A percentile compares a stretch with the other conserved stretches of the same genome.
phyloP scores from a whole-genome alignment of 1,139 yeast genomes.

The Taphrina betulina region DNA sequence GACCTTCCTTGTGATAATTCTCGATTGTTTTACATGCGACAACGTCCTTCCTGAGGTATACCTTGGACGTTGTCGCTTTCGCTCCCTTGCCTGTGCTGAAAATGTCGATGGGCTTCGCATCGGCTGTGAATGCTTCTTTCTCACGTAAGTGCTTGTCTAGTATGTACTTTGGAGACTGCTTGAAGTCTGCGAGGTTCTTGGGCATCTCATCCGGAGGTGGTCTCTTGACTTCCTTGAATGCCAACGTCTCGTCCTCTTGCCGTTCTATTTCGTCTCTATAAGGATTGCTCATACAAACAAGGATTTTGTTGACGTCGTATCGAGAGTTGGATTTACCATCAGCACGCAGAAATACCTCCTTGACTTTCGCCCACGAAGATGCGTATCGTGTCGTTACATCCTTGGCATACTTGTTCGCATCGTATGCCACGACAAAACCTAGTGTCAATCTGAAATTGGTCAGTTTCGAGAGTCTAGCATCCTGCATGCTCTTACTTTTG shows the following conservation, averaged over 20 bases:
- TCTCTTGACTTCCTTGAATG: constrained; percentile 53
- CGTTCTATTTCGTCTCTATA: constrained; percentile 52
- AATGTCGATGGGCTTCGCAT: constrained; percentile 66
- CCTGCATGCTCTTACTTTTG: constrained; percentile 11
- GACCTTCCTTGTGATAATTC: constrained; percentile 83
- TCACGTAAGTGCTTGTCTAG: constrained; percentile 69
- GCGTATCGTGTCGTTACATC: constrained; percentile 88
- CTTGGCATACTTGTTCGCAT: constrained; percentile 59
- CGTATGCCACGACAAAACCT: constrained; percentile 57
- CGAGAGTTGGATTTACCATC: constrained; percentile 64
- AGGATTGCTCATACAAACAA: constrained; percentile 6
- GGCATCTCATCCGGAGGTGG: constrained; percentile 78
- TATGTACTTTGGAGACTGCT: constrained; percentile 73
- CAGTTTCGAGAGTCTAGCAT: too few species aligned
- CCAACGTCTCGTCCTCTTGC: constrained; percentile 68
- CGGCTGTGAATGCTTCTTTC: constrained; percentile 71
- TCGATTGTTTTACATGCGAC: constrained; percentile 65
- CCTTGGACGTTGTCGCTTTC: constrained; percentile 43
- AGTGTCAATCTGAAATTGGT: constrained; percentile 13
- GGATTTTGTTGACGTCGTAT: constrained; percentile 57
- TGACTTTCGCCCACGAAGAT: constrained; percentile 67
- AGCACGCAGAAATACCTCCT: constrained; percentile 42
- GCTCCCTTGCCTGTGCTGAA: constrained; percentile 47
- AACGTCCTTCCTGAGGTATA: constrained; percentile 68
- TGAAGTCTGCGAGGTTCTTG: constrained; percentile 73